Evolutionary conservation across 1,284 basidiomycete species (phyloP), one percentile per base, ranked within the genome.

Genomic region (Ganoderma sinense): DNA sequence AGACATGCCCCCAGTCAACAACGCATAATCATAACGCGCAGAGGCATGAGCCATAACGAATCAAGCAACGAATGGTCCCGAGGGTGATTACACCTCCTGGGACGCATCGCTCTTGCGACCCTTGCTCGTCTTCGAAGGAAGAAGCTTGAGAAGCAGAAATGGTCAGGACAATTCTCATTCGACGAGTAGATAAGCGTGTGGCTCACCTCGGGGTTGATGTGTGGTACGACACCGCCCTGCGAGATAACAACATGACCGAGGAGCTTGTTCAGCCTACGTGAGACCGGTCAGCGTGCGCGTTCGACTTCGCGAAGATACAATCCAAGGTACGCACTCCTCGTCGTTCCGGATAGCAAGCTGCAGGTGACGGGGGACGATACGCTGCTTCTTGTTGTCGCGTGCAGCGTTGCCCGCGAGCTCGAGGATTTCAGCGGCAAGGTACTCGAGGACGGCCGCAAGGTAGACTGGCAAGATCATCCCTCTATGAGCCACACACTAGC

Each of bases 341-440:
- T 94, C 93, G 82, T 94, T 94, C 76, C 93, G 88, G 85, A 96
- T 95, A 75, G 94, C 94, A 74, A 96, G 90, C 82, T 95, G 94
- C 69, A 96, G 82, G 84, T 96, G 94, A 80, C 94, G 90, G 72
- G 94, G 94, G 40, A 95, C 93, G 78, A 96, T 89, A 90, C 94
- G 94, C 71, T 94, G 92, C 86, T 95, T 91, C 87, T 93, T 93
- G 88, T 93, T 93, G 79, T 92, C 91, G 53, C 90, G 87, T 48
- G 88, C 90, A 68, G 93, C 94, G 81, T 95, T 95, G 76, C 94
- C 94, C 73, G 94, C 94, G 65, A 96, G 86, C 82, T 96, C 94
- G 78, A 95, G 91, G 79, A 96, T 95, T 83, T 96, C 94, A 73
- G 94, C 94, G 56, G 93, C 91, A 65, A 95, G 88, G 84, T 95